Conservation (phyloP, 1,139 yeast genomes). For the Geotrichum fermentans region DNA sequence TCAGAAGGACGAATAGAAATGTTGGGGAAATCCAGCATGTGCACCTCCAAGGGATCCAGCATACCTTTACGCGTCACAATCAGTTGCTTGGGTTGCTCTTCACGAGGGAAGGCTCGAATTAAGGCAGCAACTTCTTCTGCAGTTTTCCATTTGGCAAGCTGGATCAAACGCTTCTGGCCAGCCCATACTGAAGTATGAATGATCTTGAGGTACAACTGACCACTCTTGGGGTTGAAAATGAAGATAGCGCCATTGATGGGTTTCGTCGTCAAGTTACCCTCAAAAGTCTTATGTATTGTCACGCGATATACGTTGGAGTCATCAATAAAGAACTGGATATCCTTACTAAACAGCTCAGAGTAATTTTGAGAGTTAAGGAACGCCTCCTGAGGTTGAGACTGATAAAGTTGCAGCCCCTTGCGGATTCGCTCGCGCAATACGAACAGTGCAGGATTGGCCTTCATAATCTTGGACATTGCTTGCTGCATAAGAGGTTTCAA, state of each 20-base stretch:
- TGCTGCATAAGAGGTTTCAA: slow-evolving; percentile 82
- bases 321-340: slow-evolving; percentile 78
- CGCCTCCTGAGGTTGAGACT: slow-evolving; percentile 90
- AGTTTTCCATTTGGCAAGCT: slow-evolving; percentile 94
- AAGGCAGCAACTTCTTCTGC: slow-evolving; percentile 97
- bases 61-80: slow-evolving; percentile 88
- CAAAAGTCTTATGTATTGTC: slow-evolving; percentile 86
- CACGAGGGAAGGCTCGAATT: slow-evolving; percentile 80
- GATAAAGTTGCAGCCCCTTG: slow-evolving; percentile 88
- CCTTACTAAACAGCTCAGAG: slow-evolving; percentile 82
- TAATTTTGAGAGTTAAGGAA: slow-evolving; percentile 84
- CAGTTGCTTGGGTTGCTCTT: slow-evolving; percentile 91
- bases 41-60: slow-evolving; percentile 92
- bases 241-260: slow-evolving; percentile 93
- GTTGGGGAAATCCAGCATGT: slow-evolving; percentile 94
- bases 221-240: slow-evolving; percentile 77
- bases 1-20: slow-evolving; percentile 87
- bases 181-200: slow-evolving; percentile 96
- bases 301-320: slow-evolving; percentile 92
- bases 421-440: slow-evolving; percentile 90
- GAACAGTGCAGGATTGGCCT: slow-evolving; percentile 87
- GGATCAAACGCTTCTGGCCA: slow-evolving; percentile 92
- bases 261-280: slow-evolving; percentile 88
- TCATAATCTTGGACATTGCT: slow-evolving; percentile 92
- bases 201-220: slow-evolving; percentile 74